These are phyloP conservation scores for Neurospora hispaniola DNA, from an alignment of 495 filamentous ascomycete species.

Conservation along the genomic window DNA sequence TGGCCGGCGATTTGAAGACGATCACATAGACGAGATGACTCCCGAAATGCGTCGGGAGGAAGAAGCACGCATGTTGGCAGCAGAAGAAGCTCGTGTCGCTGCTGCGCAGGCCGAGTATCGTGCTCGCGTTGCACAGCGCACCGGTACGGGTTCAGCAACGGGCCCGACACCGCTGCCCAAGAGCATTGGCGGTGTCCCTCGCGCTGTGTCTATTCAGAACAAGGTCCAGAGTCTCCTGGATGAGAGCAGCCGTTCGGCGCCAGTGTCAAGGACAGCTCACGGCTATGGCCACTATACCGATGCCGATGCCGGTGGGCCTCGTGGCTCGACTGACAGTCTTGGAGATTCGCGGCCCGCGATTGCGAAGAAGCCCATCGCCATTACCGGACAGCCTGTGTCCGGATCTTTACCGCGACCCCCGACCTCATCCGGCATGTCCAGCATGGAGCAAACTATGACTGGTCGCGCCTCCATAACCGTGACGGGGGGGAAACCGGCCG, in stretches of 20 bases:
- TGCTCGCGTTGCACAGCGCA: constrained; percentile 57
- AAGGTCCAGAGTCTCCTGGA: constrained; percentile 79
- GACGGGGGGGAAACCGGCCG: constrained; percentile 20
- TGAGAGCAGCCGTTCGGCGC: constrained; percentile 54
- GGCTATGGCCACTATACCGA: constrained; percentile 85
- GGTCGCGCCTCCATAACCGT: not conserved
- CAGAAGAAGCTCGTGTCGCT: constrained; percentile 89
- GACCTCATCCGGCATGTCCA: not conserved
- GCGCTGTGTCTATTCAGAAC: constrained; percentile 77
- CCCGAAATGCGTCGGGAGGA: constrained; percentile 88
- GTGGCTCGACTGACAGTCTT: constrained; percentile 3
- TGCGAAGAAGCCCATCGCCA: constrained; percentile 22
- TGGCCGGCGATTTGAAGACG: constrained; percentile 45
- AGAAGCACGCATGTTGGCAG: constrained; percentile 69
- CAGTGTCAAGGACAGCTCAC: constrained; percentile 61
- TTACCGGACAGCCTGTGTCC: not conserved
- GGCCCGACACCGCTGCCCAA: constrained; percentile 25
- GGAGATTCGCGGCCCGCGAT: constrained; percentile 16
- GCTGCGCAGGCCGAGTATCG: constrained; percentile 87
- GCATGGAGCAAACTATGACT: constrained; percentile 1
- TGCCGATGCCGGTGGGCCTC: constrained; percentile 7
- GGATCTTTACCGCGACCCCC: not conserved
- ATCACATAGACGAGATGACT: constrained; percentile 50
- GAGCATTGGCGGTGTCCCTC: constrained; percentile 47
- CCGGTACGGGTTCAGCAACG: constrained; percentile 25